Base-by-base conservation (phyloP, 257 asterid genomes). In the Echites panduratus region DNA sequence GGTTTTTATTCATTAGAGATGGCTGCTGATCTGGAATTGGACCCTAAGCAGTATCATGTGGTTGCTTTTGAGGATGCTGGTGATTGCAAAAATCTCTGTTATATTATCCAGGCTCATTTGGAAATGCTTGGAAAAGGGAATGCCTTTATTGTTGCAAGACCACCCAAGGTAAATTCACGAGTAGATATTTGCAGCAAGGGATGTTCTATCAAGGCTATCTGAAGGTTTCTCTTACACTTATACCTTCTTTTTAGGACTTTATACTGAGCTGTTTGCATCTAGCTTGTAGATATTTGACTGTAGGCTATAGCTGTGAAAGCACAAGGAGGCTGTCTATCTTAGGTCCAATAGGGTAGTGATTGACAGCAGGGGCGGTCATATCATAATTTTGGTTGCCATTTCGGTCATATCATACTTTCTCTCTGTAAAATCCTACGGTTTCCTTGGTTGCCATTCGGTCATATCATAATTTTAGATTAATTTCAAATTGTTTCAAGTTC, bases 1-100 rank as follows among this genome's bases (percentile, higher is more conserved):
- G 99, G 99, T 54, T 89, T 95, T 66, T 95, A 95, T 84, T 89
- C 99, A 6, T 79, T 95, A 80, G 99, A 92, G 84, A 95, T 95
- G 99, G 98, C 96, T 49, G 83, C 95, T 77, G 96, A 95, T 86
- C 96, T 92, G 45, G 96, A 92, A 75, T 84, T 95, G 87, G 90
- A 90, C 27, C 99, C 99, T 17, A 90, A 92, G 85, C 98, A 80
- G 70, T 82, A 83, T 78, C 98, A 95, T 22, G 86, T 92, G 54
- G 86, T 95, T 84, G 97, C 92, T 72, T 95, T 95, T 66, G 97
- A 90, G 84, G 90, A 95, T 84, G 88, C 98, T 69, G 86, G 91
- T 54, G 97, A 95, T 73, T 82, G 94, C 86, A 95, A 90, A 85
- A 90, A 90, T 41, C 85, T 95, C 74, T 92, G 98, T 81, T 88